These are phyloP conservation scores for Sclerotinia nivalis DNA, from an alignment of 2,329 filamentous ascomycete genomes.

Conservation along the genomic window DNA sequence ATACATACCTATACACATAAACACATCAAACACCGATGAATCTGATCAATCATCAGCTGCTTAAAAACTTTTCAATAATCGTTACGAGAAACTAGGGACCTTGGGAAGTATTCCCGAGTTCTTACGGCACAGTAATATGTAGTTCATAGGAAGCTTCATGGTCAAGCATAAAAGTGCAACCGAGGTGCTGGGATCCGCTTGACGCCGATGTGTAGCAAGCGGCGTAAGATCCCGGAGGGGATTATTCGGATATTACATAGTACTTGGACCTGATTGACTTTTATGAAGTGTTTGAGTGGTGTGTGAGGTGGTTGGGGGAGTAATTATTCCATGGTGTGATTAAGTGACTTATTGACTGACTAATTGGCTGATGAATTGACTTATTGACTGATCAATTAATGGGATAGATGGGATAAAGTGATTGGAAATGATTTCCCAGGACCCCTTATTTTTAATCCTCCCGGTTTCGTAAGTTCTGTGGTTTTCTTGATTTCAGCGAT, in stretches of 20 bases:
- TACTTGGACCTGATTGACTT: background rate
- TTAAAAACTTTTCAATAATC: background rate
- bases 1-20: background rate
- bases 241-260: slow-evolving; percentile 7
- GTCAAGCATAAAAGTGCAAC: background rate
- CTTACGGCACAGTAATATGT: background rate
- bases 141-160: background rate
- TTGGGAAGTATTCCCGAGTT: background rate
- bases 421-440: background rate
- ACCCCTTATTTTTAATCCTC: background rate
- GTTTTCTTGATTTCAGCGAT: slow-evolving; percentile 2
- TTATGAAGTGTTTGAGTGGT: background rate
- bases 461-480: background rate
- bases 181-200: slow-evolving; percentile 15
- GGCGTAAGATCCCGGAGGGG: slow-evolving; percentile 1
- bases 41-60: background rate
- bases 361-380: background rate
- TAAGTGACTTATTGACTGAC: background rate
- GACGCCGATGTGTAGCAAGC: slow-evolving; percentile 4
- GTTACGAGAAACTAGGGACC: background rate
- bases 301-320: background rate
- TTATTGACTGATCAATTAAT: background rate
- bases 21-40: too few species aligned
- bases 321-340: background rate
- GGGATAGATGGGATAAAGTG: too few species aligned